Evolutionary conservation across 305 asterid genomes (phyloP), one percentile per base, ranked within the genome.

Genomic region (Fraxinus floribunda): DNA sequence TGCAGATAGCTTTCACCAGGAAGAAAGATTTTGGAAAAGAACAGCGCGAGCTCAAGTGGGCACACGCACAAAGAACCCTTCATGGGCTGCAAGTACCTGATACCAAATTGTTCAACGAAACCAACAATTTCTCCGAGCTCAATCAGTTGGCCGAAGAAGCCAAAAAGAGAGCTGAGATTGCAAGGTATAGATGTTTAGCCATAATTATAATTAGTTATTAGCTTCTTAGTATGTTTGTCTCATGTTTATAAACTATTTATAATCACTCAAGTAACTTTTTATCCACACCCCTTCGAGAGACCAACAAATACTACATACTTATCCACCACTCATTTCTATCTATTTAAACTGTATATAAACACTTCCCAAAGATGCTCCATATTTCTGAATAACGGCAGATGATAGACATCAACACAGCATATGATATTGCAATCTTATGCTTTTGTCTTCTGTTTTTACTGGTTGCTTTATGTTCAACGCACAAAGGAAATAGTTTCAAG

Each of bases 61-160:
- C 99, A 7, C 98, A 94, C 64, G 98, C 98, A 2, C 99, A 96
- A 57, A 89, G 99, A 86, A 94, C 99, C 78, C 98, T 96, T 66
- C 99, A 96, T 41, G 99, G 99, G 44, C 90, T 96, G 62, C 96
- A 94, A 92, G 99, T 94, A 52, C 98, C 99, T 0, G 98, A 94
- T 82, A 90, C 99, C 75, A 94, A 94, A 89, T 49, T 96, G 89
- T 96, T 94, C 36, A 87, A 86, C 4, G 99, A 96, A 80, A 83
- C 87, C n/a, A 91, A 89, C 83, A 96, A 91, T 86, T 92, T 91
- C 93, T 90, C 91, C 0, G 99, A 96, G 76, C 99, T 96, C 84
- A 96, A 96, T 85, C 99, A 94, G 87, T 88, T 96, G 90, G 99
- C 99, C 0, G 99, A 97, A 92, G 98, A 97, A 86, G 99, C 98